These are phyloP conservation scores for Fusarium nelsonii DNA, from an alignment of 2,329 filamentous ascomycete species.

Conservation along the genomic window DNA sequence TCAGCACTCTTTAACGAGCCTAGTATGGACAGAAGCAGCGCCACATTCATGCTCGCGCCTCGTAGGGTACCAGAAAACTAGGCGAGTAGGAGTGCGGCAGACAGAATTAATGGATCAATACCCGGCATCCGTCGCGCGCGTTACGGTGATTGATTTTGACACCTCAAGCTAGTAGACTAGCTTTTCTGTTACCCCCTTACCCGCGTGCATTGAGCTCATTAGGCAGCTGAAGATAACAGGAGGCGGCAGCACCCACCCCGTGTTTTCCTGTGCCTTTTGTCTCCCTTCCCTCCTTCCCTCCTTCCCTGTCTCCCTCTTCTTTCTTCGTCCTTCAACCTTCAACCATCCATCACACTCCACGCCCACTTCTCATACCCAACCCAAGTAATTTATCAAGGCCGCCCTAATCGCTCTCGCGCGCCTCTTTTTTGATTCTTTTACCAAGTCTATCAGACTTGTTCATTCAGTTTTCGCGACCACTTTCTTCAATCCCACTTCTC, in stretches of 20 bases:
- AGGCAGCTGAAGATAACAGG: slow-evolving; percentile 34
- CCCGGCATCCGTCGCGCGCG: too few species aligned
- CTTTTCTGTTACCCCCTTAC: not conserved
- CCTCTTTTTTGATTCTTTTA: slow-evolving; percentile 27
- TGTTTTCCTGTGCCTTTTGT: slow-evolving; percentile 44
- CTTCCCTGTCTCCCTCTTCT: slow-evolving; percentile 26
- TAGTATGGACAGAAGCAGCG: slow-evolving; percentile 27
- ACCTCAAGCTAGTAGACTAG: too few species aligned
- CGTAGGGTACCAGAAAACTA: too few species aligned
- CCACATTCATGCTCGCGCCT: slow-evolving; percentile 21
- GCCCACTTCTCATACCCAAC: slow-evolving; percentile 39
- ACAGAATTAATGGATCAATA: too few species aligned
- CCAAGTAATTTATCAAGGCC: slow-evolving; percentile 31
- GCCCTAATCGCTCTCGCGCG: slow-evolving; percentile 33
- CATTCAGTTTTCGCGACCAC: slow-evolving; percentile 25
- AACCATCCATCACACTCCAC: slow-evolving; percentile 37
- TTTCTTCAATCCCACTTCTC: slow-evolving; percentile 15
- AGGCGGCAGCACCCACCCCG: slow-evolving; percentile 44
- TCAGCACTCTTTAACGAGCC: slow-evolving; percentile 14
- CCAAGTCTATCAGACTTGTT: slow-evolving; percentile 18
- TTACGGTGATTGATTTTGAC: too few species aligned
- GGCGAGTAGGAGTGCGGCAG: too few species aligned
- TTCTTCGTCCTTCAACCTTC: slow-evolving; percentile 26
- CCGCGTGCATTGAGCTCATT: slow-evolving; percentile 28
- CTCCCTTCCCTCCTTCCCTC: slow-evolving; percentile 9